Percentiles rank a stretch among this genome's conserved stretches.
phyloP scores from a whole-genome alignment of 1,284 basidiomycete species.

The Moesziomyces aphidis region DNA sequence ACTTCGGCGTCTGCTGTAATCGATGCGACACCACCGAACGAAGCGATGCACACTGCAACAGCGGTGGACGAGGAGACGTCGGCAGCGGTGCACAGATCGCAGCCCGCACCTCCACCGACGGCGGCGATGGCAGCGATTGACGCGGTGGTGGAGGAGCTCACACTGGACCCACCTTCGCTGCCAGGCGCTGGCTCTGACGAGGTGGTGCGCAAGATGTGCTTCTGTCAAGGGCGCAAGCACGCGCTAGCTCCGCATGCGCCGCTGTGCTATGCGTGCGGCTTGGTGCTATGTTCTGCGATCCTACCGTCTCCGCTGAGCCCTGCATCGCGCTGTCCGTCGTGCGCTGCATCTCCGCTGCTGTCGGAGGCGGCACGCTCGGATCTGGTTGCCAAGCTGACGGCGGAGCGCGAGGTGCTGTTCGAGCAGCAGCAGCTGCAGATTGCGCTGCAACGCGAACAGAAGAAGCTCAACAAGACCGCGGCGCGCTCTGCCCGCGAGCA shows the following conservation, averaged over 20 bases:
- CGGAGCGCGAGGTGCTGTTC: constrained; percentile 30
- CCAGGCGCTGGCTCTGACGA: neutral
- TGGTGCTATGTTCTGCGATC: constrained; percentile 41
- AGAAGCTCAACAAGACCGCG: constrained; percentile 29
- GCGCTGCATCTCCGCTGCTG: constrained; percentile 32
- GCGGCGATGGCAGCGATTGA: constrained; percentile 48
- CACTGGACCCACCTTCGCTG: constrained; percentile 2
- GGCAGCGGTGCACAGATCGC: constrained; percentile 3
- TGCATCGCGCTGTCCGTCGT: constrained; percentile 31
- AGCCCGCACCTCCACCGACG: constrained; percentile 34
- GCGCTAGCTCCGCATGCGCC: constrained; percentile 36
- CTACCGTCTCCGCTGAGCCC: constrained; percentile 37
- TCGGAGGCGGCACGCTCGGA: constrained; percentile 27
- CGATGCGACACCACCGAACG: neutral
- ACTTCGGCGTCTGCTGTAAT: neutral
- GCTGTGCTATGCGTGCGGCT: constrained; percentile 45
- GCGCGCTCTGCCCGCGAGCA: constrained; percentile 20
- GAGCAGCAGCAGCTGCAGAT: constrained; percentile 48
- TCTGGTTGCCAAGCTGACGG: constrained; percentile 32
- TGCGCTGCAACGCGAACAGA: constrained; percentile 33
- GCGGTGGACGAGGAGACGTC: constrained; percentile 4
- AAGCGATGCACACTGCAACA: neutral
- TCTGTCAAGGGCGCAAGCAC: constrained; percentile 45
- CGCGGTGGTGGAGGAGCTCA: constrained; percentile 43
- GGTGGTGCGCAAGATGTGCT: constrained; percentile 31